Percentiles rank a stretch among this genome's conserved stretches.
Evolutionary conservation across 73 alveolate genomes (phyloP).

Genomic region (Blepharisma stoltei): DNA sequence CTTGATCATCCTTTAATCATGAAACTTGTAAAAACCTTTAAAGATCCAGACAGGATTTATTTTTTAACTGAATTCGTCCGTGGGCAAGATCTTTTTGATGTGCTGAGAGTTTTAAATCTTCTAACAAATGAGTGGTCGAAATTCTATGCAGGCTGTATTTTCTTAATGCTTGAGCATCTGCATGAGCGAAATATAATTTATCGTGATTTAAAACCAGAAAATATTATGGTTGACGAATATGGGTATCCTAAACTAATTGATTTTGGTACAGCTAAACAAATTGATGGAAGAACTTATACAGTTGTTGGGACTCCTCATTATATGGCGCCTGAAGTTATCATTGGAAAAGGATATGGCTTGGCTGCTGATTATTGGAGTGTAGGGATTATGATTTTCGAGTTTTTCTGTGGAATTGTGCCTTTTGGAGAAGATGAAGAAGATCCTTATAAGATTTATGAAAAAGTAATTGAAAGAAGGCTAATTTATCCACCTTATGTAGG

Average conservation of each 20-base stretch:
- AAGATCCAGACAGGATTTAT: constrained; percentile 34
- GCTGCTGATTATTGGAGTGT: constrained; percentile 21
- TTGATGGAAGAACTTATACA: constrained; percentile 46
- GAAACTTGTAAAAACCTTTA: constrained; percentile 44
- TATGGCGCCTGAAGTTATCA: constrained; percentile 60
- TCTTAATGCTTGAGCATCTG: constrained; percentile 42
- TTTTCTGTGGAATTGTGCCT: constrained; percentile 31
- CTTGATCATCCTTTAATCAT: constrained; percentile 49
- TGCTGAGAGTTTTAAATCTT: constrained; percentile 47
- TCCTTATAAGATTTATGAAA: constrained; percentile 52
- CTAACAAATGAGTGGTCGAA: constrained; percentile 43
- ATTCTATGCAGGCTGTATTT: constrained; percentile 42
- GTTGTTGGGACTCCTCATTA: constrained; percentile 60
- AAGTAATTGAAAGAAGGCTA: constrained; percentile 35
- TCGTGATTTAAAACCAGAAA: constrained; percentile 56
- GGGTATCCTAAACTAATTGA: constrained; percentile 53
- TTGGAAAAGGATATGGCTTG: constrained; percentile 16
- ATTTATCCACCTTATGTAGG: constrained; percentile 42
- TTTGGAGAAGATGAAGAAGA: constrained; percentile 63
- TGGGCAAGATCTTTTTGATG: constrained; percentile 55
- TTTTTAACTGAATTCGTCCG: constrained; percentile 48
- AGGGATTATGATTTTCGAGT: constrained; percentile 28
- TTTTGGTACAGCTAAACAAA: constrained; percentile 53
- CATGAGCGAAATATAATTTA: constrained; percentile 51
- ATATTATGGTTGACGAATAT: constrained; percentile 46